Percentiles rank a stretch among this genome's conserved stretches.
Conservation (phyloP, 2,329 filamentous ascomycete species). For the Apiospora arundinis region DNA sequence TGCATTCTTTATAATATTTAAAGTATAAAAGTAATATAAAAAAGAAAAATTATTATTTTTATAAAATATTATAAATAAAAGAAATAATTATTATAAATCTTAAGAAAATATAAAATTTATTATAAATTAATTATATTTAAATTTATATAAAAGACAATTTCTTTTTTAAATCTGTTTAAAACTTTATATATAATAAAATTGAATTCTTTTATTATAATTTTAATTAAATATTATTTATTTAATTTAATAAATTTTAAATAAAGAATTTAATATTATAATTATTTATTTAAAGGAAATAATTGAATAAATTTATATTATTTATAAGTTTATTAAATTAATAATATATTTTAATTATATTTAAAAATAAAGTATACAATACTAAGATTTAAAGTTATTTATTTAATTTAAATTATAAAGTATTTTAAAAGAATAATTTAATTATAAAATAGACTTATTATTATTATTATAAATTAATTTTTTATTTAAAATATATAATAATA, state of each 20-base stretch:
- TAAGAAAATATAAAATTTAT: not conserved
- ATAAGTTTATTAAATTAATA: not conserved
- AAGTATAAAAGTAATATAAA: not conserved
- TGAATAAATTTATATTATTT: not conserved
- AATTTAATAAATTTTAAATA: not conserved
- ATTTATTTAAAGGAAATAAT: not conserved
- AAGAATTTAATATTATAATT: not conserved
- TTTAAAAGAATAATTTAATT: not conserved
- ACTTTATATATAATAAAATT: not conserved
- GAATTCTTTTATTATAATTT: not conserved
- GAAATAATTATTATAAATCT: not conserved
- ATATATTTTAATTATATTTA: not conserved
- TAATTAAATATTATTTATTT: not conserved
- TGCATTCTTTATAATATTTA: not conserved
- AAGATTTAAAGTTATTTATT: not conserved
- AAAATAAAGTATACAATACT: not conserved
- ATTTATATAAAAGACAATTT: not conserved
- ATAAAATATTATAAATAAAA: not conserved
- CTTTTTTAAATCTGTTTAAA: not conserved
- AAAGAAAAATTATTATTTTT: not conserved
- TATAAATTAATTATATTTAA: not conserved
- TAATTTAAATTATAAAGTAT: not conserved
- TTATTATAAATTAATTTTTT: not conserved
- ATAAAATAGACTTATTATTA: not conserved
- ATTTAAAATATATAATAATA: slow-evolving; percentile 14